A percentile compares a stretch with the other conserved stretches of the same genome.
phyloP scores from a whole-genome alignment of 1,284 basidiomycete genomes.

The Boletus semigastroideus region DNA sequence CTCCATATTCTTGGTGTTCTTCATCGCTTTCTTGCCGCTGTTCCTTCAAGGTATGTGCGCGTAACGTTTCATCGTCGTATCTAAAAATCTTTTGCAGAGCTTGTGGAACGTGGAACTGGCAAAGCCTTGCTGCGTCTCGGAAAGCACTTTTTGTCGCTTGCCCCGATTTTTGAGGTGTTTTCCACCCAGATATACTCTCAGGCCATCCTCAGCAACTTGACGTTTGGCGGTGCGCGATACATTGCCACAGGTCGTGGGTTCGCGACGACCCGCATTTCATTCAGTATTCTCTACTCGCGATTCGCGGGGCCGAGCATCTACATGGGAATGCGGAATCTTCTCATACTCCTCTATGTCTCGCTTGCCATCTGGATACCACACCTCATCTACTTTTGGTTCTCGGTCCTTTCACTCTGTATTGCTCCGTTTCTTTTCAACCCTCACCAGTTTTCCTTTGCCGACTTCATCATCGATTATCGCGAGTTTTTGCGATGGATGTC shows the following conservation, averaged over 20 bases:
- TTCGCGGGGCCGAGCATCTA: conserved; percentile 99
- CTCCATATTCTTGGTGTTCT: conserved; percentile 96
- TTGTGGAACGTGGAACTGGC: conserved; percentile 91
- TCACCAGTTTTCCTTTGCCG: conserved; percentile 93
- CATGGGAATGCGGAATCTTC: conserved; percentile 90
- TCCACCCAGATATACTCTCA: conserved; percentile 97
- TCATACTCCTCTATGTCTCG: conserved; percentile 86
- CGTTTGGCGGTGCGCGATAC: conserved; percentile 94
- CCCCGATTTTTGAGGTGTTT: conserved; percentile 96
- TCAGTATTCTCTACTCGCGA: conserved; percentile 93
- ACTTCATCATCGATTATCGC: conserved; percentile 97
- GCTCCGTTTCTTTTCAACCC: conserved; percentile 98
- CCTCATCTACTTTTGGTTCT: conserved; percentile 97
- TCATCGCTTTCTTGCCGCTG: conserved; percentile 92
- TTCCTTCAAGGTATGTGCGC: conserved; percentile 82
- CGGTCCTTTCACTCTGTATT: conserved; percentile 86
- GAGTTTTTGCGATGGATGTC: conserved; percentile 99
- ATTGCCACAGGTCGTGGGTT: conserved; percentile 98
- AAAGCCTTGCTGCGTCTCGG: conserved; percentile 90
- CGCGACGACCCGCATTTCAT: conserved; percentile 91
- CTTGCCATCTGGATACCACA: conserved; percentile 91
- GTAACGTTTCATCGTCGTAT: background rate
- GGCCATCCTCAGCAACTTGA: conserved; percentile 91
- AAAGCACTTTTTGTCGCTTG: conserved; percentile 93
- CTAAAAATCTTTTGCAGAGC: conserved; percentile 50